Percentiles rank a stretch among this genome's conserved stretches.
These are phyloP conservation scores for Fusarium metavorans DNA, from an alignment of 2,329 filamentous ascomycete species.

Conservation along the genomic window DNA sequence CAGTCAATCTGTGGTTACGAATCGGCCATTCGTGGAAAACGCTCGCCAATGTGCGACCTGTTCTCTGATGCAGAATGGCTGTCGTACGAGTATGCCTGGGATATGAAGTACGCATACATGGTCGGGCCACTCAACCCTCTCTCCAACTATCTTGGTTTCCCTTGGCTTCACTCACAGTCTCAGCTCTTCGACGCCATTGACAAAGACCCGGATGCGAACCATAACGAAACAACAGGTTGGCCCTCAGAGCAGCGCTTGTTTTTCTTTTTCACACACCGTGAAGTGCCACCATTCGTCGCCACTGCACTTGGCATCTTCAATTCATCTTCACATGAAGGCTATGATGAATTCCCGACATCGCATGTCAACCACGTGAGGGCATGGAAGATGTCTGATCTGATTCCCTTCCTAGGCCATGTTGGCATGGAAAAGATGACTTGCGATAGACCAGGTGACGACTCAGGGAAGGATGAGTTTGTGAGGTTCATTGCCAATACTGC, in stretches of 20 bases:
- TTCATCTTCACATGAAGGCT: slow-evolving; percentile 31
- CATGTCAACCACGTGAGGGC: slow-evolving; percentile 40
- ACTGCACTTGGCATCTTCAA: slow-evolving; percentile 41
- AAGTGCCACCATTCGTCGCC: slow-evolving; percentile 40
- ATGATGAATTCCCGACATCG: slow-evolving; percentile 37
- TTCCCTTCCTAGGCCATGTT: slow-evolving; percentile 39
- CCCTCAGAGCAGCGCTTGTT: slow-evolving; percentile 34
- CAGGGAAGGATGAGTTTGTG: slow-evolving; percentile 32
- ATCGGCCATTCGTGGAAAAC: slow-evolving; percentile 33
- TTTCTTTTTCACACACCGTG: slow-evolving; percentile 40
- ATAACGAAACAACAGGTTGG: slow-evolving; percentile 25
- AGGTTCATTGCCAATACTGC: slow-evolving; percentile 42
- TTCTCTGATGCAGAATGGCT: slow-evolving; percentile 41
- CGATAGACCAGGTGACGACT: slow-evolving; percentile 1
- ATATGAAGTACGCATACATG: slow-evolving; percentile 43
- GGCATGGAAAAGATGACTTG: slow-evolving; percentile 44
- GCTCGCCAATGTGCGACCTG: slow-evolving; percentile 27
- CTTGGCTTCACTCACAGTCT: slow-evolving; percentile 35
- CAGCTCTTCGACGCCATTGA: slow-evolving; percentile 26
- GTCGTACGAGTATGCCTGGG: slow-evolving; percentile 42
- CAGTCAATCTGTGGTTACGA: slow-evolving; percentile 42
- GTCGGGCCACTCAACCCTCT: slow-evolving; percentile 39
- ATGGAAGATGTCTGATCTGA: slow-evolving; percentile 42
- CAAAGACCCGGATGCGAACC: not conserved
- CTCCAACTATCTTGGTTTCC: slow-evolving; percentile 37